These are phyloP conservation scores for Pezicula radicicola DNA, from an alignment of 2,329 filamentous ascomycete species.

Conservation along the genomic window DNA sequence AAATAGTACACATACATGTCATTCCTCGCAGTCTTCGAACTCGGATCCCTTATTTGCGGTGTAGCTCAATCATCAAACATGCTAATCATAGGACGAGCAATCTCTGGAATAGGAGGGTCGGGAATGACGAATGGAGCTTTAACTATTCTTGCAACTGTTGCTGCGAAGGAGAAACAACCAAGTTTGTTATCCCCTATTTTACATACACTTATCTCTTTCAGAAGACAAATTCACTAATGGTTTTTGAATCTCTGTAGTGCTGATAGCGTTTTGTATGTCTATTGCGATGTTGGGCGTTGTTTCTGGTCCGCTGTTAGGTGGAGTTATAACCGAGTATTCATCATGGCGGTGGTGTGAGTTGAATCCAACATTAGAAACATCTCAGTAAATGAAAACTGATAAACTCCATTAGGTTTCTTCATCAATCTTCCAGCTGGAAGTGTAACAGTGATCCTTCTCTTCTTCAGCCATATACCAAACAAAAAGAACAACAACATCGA, in stretches of 20 bases:
- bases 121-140: conserved; percentile 48
- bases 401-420: neutral
- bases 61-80: conserved; percentile 43
- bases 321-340: conserved; percentile 27
- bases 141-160: conserved; percentile 42
- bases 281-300: neutral
- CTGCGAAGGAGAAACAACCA: conserved; percentile 3
- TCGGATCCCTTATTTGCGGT: conserved; percentile 53
- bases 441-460: neutral
- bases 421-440: conserved; percentile 1
- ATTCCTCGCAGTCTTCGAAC: conserved; percentile 47
- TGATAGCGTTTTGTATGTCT: neutral
- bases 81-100: conserved; percentile 52
- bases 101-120: conserved; percentile 50
- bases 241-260: neutral
- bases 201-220: neutral
- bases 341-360: conserved; percentile 28
- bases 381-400: neutral
- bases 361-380: neutral
- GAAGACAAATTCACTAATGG: neutral
- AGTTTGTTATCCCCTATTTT: neutral
- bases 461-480: conserved; percentile 18
- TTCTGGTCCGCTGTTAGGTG: conserved; percentile 24
- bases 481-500: conserved; percentile 2
- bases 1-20: conserved; percentile 9